Conservation (phyloP, 1,284 basidiomycete species). For the Ganoderma meredithae region DNA sequence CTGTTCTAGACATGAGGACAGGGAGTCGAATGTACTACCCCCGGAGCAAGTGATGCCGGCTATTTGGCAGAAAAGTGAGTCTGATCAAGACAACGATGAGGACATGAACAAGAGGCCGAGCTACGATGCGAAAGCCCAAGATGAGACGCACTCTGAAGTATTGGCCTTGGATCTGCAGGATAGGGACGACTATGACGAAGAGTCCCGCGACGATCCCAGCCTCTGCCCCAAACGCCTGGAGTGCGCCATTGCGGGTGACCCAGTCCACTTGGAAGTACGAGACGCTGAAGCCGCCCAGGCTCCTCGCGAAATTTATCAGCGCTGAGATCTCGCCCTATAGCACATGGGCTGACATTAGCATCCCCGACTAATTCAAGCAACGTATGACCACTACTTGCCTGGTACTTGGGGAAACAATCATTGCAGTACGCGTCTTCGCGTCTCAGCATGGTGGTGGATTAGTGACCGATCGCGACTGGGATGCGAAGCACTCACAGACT, state of each 20-base stretch:
- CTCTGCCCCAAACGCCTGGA: slow-evolving; percentile 58
- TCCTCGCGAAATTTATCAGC: slow-evolving; percentile 58
- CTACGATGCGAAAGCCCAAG: background rate
- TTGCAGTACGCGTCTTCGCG: slow-evolving; percentile 50
- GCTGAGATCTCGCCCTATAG: slow-evolving; percentile 55
- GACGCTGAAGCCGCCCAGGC: slow-evolving; percentile 59
- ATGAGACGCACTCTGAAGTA: slow-evolving; percentile 47
- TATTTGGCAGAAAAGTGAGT: background rate
- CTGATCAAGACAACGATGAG: background rate
- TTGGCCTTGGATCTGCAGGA: slow-evolving; percentile 54
- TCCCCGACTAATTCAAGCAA: background rate
- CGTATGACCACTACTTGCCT: slow-evolving; percentile 37
- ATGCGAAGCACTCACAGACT: slow-evolving; percentile 48
- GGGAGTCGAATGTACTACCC: background rate
- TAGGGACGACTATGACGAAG: slow-evolving; percentile 57
- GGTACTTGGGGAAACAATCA: slow-evolving; percentile 50
- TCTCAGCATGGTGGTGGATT: background rate
- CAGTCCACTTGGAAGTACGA: slow-evolving; percentile 62
- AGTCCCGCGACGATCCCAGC: slow-evolving; percentile 60
- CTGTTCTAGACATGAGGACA: background rate
- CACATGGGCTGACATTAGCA: background rate
- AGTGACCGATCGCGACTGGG: slow-evolving; percentile 14
- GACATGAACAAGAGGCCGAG: background rate
- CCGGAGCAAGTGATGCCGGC: background rate
- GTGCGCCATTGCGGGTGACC: slow-evolving; percentile 53